phyloP scores from a whole-genome alignment of 1,284 basidiomycete genomes.

The Afroboletus lepidellus region DNA sequence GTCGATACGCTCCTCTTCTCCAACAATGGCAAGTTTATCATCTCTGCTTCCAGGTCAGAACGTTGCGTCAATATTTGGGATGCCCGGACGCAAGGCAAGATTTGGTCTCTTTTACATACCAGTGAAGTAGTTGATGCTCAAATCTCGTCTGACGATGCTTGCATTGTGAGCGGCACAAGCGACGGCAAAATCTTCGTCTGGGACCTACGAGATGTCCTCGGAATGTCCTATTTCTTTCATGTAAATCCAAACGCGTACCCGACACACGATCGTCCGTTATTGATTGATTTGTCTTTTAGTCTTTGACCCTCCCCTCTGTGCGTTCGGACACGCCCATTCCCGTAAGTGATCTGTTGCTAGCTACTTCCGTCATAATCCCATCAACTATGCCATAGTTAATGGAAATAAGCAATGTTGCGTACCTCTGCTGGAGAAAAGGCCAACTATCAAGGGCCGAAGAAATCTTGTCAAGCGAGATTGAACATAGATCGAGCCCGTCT shows the following conservation, averaged over 20 bases:
- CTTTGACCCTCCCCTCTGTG: conserved; percentile 1
- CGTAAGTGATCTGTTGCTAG: conserved; percentile 5
- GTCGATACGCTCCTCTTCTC: conserved; percentile 18
- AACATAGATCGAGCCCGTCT: not conserved
- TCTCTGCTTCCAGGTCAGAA: conserved; percentile 21
- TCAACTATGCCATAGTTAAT: conserved; percentile 11
- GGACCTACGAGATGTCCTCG: conserved; percentile 13
- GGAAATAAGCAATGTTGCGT: conserved; percentile 12
- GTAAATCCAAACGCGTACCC: conserved; percentile 4
- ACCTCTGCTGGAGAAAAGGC: conserved; percentile 11
- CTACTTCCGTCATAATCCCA: conserved; percentile 2
- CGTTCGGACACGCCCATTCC: not conserved
- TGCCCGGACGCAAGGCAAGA: not conserved
- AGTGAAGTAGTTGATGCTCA: conserved; percentile 12
- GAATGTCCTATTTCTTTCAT: conserved; percentile 6
- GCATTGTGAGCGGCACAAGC: conserved; percentile 5
- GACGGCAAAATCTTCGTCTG: conserved; percentile 15
- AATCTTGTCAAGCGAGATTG: conserved; percentile 18
- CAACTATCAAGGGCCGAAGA: conserved; percentile 12
- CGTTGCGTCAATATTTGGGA: conserved; percentile 20
- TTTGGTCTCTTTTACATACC: conserved; percentile 10
- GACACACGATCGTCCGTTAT: not conserved
- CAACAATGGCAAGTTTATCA: conserved; percentile 22
- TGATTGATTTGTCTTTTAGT: conserved; percentile 5
- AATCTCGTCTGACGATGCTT: conserved; percentile 17